A percentile compares a stretch with the other conserved stretches of the same genome.
Conservation (phyloP, 306 rosid genomes). For the Trifolium repens region DNA sequence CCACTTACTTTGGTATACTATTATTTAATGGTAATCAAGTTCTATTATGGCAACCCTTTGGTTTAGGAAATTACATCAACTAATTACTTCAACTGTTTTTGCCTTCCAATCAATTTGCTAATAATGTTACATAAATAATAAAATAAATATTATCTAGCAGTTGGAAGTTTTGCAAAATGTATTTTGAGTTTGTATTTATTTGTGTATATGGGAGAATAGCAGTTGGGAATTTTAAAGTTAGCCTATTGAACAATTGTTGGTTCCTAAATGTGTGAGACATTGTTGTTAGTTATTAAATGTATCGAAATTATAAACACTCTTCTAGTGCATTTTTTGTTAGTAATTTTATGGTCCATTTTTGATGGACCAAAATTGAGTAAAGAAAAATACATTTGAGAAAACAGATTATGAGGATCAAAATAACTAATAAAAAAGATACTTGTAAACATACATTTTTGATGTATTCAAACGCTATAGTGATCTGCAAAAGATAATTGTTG, state of each 20-base stretch:
- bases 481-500: too few species aligned
- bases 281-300: too few species aligned
- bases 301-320: too few species aligned
- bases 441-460: too few species aligned
- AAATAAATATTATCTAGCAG: neutral
- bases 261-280: too few species aligned
- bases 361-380: too few species aligned
- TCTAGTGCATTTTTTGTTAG: too few species aligned
- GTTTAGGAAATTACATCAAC: constrained; percentile 8
- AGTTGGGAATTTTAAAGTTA: constrained; percentile 26
- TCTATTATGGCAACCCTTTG: constrained; percentile 30
- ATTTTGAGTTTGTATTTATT: constrained; percentile 21
- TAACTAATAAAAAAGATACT: too few species aligned
- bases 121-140: constrained; percentile 30
- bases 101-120: constrained; percentile 32
- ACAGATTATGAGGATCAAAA: too few species aligned
- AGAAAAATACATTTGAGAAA: too few species aligned
- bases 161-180: neutral
- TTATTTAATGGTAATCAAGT: constrained; percentile 30
- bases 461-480: too few species aligned
- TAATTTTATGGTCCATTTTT: too few species aligned
- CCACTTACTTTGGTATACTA: constrained; percentile 6
- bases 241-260: neutral
- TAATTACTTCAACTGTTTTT: constrained; percentile 32
- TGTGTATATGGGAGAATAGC: constrained; percentile 1